Evolutionary conservation across 257 asterid genomes (phyloP).

Genomic region (Hygrophila difformis): DNA sequence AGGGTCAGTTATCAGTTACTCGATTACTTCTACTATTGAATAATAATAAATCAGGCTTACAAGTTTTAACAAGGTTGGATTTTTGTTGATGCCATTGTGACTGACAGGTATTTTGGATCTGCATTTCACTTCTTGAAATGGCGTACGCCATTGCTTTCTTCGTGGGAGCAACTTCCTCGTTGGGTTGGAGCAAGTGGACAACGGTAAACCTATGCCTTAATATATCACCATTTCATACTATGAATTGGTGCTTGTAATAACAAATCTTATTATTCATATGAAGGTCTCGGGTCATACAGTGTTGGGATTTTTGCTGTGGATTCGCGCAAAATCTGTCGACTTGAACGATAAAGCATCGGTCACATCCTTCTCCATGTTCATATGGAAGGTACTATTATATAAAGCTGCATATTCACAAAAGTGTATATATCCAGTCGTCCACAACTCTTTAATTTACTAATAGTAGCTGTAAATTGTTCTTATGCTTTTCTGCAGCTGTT

Average conservation of each 20-base stretch:
- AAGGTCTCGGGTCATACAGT: constrained; percentile 50
- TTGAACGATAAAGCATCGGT: constrained; percentile 49
- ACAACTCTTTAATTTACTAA: too few species aligned
- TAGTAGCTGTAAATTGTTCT: too few species aligned
- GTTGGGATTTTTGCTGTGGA: constrained; percentile 66
- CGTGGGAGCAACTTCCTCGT: constrained; percentile 53
- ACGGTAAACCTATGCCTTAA: too few species aligned
- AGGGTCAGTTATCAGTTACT: constrained; percentile 30
- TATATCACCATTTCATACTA: too few species aligned
- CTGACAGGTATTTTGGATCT: constrained; percentile 70
- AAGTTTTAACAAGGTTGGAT: too few species aligned
- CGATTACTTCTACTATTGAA: not conserved
- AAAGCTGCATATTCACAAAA: constrained; percentile 18
- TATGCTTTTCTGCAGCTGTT: constrained; percentile 63
- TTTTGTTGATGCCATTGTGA: not conserved
- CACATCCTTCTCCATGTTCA: constrained; percentile 81
- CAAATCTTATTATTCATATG: too few species aligned
- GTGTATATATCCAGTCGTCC: too few species aligned
- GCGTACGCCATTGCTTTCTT: constrained; percentile 42
- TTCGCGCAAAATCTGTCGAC: constrained; percentile 59
- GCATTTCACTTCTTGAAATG: constrained; percentile 48
- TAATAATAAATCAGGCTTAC: too few species aligned
- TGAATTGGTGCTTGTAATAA: too few species aligned
- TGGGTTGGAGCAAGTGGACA: too few species aligned
- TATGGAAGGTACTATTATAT: too few species aligned